phyloP scores from a whole-genome alignment of 768 basidiomycete species.

The Kwoniella mangroviensis region DNA sequence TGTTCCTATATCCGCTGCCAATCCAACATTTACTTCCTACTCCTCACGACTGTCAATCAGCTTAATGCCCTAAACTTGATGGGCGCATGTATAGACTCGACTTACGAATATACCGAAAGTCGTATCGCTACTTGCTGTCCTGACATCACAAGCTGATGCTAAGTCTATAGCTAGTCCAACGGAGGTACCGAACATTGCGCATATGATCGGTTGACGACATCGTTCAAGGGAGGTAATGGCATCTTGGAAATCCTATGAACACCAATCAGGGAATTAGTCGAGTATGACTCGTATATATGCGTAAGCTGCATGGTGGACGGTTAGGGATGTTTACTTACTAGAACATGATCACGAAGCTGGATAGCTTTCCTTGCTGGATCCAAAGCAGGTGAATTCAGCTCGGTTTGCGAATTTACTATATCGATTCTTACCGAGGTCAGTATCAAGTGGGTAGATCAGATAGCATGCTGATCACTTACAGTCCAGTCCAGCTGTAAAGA shows the following conservation, averaged over 20 bases:
- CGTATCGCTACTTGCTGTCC: constrained; percentile 67
- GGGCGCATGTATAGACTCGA: background rate
- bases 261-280: constrained; percentile 7
- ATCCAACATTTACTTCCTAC: constrained; percentile 82
- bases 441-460: no score
- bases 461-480: constrained; percentile 60
- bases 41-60: background rate
- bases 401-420: constrained; percentile 32
- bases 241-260: constrained; percentile 66
- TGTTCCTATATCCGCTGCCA: constrained; percentile 87
- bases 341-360: constrained; percentile 58
- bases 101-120: constrained; percentile 75
- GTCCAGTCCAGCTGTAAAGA: constrained; percentile 84
- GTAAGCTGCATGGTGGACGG: no score
- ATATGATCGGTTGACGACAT: constrained; percentile 79
- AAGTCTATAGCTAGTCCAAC: constrained; percentile 82
- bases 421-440: no score
- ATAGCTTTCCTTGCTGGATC: constrained; percentile 53
- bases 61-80: background rate
- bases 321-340: constrained; percentile 38
- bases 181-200: constrained; percentile 74
- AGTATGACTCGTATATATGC: no score
- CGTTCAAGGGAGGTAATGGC: constrained; percentile 71
- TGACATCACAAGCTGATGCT: constrained; percentile 74
- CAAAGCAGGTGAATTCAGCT: constrained; percentile 15